These are phyloP conservation scores for Musa acuminata DNA, from an alignment of 176 grass and related monocot genomes.

Conservation along the genomic window DNA sequence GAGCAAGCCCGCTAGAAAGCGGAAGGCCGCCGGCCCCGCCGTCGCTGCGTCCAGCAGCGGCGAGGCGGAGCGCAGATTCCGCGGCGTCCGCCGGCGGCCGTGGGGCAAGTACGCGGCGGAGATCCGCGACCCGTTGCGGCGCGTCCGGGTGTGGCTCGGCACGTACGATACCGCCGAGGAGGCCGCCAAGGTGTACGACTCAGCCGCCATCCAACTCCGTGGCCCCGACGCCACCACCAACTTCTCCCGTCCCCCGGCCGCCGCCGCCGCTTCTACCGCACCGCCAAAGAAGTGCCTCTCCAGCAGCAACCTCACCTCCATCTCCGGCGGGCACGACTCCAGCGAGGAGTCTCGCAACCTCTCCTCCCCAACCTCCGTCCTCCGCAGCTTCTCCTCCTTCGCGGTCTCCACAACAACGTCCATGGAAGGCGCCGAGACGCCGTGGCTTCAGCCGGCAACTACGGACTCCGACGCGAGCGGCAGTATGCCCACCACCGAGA, in stretches of 20 bases:
- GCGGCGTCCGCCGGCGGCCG: constrained; percentile 64
- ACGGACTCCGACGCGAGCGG: constrained; percentile 13
- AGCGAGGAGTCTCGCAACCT: constrained; percentile 56
- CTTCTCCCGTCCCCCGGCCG: constrained; percentile 30
- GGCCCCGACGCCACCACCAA: constrained; percentile 70
- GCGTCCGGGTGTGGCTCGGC: constrained; percentile 80
- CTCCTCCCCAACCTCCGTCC: constrained; percentile 69
- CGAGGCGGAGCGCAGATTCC: constrained; percentile 48
- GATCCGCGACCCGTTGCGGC: constrained; percentile 75
- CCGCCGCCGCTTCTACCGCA: background rate
- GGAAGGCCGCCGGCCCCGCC: constrained; percentile 15
- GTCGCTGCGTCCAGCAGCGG: background rate
- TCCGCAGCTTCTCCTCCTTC: constrained; percentile 34
- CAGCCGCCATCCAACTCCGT: constrained; percentile 75
- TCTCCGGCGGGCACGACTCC: constrained; percentile 54
- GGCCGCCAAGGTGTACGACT: constrained; percentile 83
- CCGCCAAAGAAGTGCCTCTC: constrained; percentile 29
- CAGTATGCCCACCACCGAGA: constrained; percentile 4
- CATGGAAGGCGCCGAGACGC: background rate
- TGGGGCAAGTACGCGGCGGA: constrained; percentile 99
- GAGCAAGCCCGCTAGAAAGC: constrained; percentile 26
- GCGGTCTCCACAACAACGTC: background rate
- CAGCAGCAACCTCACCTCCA: constrained; percentile 19
- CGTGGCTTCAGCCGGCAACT: background rate
- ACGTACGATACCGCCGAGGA: constrained; percentile 91